These are phyloP conservation scores for Tetrapisispora namnaoensis DNA, from an alignment of 805 yeast genomes.

Conservation along the genomic window DNA sequence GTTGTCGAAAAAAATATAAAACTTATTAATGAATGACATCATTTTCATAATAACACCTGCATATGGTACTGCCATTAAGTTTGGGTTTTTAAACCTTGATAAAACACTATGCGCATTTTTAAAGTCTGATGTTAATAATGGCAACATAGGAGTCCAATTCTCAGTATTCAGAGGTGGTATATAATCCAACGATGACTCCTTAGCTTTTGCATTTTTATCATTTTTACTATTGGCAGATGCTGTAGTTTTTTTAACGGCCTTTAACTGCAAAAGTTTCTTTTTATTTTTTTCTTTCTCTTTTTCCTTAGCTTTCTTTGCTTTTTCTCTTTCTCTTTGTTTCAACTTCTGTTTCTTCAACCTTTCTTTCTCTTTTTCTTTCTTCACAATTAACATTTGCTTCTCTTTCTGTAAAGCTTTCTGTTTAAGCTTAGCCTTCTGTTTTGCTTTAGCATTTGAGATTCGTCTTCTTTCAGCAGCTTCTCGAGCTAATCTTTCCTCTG, in stretches of 20 bases:
- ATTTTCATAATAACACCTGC: constrained; percentile 23
- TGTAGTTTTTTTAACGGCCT: background rate
- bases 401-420: constrained; percentile 1
- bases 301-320: background rate
- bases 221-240: background rate
- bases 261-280: background rate
- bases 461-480: constrained; percentile 1
- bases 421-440: background rate
- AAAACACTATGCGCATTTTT: constrained; percentile 4
- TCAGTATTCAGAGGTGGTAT: background rate
- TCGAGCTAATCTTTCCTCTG: background rate
- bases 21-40: constrained; percentile 25
- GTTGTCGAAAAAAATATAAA: constrained; percentile 15
- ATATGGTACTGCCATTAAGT: constrained; percentile 15
- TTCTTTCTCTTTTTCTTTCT: constrained; percentile 2
- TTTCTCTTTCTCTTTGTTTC: constrained; percentile 3
- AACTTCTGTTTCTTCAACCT: constrained; percentile 1
- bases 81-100: constrained; percentile 15
- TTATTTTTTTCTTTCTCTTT: background rate
- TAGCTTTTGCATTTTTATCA: background rate
- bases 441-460: background rate
- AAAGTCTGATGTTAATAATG: constrained; percentile 14
- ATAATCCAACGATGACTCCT: constrained; percentile 1
- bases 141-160: constrained; percentile 25
- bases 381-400: background rate